Base-by-base conservation (phyloP, 2,329 filamentous ascomycete genomes). In the Pseudocercospora musae region DNA sequence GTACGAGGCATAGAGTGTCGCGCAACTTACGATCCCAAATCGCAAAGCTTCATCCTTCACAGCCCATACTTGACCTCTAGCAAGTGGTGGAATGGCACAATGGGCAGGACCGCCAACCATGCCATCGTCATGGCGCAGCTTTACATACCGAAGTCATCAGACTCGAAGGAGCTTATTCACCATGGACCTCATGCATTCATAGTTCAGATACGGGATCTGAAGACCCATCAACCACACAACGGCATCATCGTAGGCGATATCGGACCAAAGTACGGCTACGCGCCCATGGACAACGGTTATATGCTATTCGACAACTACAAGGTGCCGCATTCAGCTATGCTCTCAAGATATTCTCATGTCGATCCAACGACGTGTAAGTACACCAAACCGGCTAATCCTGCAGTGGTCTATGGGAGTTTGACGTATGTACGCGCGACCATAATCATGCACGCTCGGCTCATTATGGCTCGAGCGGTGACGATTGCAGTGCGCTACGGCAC, bases 81-180 rank as follows among this genome's bases (percentile, higher is more conserved):
- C 66, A 84, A 84, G 71, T 84, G 80, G 81, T 84, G 82, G 81
- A 83, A 84, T 69, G 82, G 81, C 1, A 77, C 78, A 1, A 76
- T 84, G 73, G 81, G 81, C 1, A 74, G 81, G 23, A 82, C 80
- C n/a, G 82, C 81, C n/a, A 83, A 82, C 59, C 80, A 84, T 74
- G 79, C 81, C 27, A 82, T 84, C 62, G 81, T 84, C 0, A 80
- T 84, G 18, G 82, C 82, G 42, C 82, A 83, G 63, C 71, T 84
- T 1, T 71, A 82, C 33, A 70, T 83, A 11, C 81, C 81, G 27
- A 71, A 75, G 65, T 62, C 69, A 7, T 27, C 65, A 15, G 57
- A 62, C 2, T 69, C 71, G 7, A 60, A 59, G 7, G 69, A 78
- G 40, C 78, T 78, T 60, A 73, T 76, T 27, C 79, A 74, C n/a